Evolutionary conservation across 148 eudicot genomes (phyloP), one percentile per base, ranked within the genome.

Genomic region (Arctostaphylos glauca): DNA sequence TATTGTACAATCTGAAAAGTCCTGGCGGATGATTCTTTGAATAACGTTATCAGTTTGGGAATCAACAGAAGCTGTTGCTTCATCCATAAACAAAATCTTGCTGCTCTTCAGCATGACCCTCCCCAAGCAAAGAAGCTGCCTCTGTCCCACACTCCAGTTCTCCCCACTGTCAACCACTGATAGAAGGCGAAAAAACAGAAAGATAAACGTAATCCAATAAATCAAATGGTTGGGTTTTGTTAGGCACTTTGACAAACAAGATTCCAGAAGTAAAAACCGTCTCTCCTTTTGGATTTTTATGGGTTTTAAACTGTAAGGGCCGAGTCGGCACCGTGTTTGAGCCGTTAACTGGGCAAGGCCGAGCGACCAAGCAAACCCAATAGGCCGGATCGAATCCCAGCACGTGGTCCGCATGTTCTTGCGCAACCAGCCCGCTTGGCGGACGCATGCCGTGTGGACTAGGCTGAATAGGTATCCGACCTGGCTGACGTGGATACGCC

Each of bases 11-110:
- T 54, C 46, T 16, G 83, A 9, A 75, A 90, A 88, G 53, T 90
- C 92, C 80, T 88, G 85, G 13, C 90, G 84, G 21, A 89, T 87
- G 48, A 86, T 86, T 49, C 75, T 85, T 21, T 89, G 90, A 38
- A 89, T 80, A 4, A 89, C 38, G 21, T 79, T 82, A 82, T 89
- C 89, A 0, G 91, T 89, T 52, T 89, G 91, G 53, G 91, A 85
- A 74, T 89, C 91, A 78, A 89, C 88, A 4, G 91, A 89, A 41
- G 91, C 91, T 48, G 91, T 89, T 82, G 91, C 91, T 84, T 89
- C 91, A 5, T 89, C 91, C 89, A 89, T 82, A 81, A 87, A 87
- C 55, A 89, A 79, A 72, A 89, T 84, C 53, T 70, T 84, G 71
- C 87, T 85, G 60, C 46, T 79, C 66, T 89, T 89, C 47, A 89